A percentile compares a stretch with the other conserved stretches of the same genome.
phyloP scores from a whole-genome alignment of 768 basidiomycete species.

The Phylloporus scabripes region DNA sequence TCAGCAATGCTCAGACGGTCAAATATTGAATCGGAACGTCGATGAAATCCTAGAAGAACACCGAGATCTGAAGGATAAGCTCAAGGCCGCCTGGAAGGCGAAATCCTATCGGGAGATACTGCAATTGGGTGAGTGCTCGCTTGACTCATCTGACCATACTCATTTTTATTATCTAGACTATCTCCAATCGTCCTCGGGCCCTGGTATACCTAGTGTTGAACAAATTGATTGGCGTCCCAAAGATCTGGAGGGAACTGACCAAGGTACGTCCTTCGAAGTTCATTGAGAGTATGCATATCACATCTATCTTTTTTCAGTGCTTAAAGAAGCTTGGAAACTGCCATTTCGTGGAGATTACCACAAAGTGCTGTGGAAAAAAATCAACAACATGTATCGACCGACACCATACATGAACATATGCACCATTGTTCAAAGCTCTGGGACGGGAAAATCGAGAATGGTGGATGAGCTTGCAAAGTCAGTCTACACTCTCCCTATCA shows the following conservation, averaged over 20 bases:
- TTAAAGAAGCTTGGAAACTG: neutral
- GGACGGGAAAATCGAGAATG: slow-evolving; percentile 6
- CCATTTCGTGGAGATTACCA: neutral
- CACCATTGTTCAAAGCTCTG: slow-evolving; percentile 2
- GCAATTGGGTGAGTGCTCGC: neutral
- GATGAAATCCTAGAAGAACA: no score
- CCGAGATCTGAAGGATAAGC: neutral
- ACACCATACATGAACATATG: neutral
- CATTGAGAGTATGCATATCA: neutral
- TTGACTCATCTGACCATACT: neutral
- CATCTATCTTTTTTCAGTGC: neutral
- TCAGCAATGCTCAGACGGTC: no score
- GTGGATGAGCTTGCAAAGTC: slow-evolving; percentile 4
- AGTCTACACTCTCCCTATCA: slow-evolving; percentile 5
- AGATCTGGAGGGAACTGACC: neutral
- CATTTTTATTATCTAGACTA: neutral
- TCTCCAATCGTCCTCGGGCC: neutral
- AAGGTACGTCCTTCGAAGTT: neutral
- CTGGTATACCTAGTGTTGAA: no score
- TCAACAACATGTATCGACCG: neutral
- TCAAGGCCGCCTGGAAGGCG: neutral
- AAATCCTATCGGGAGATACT: neutral
- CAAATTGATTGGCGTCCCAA: no score
- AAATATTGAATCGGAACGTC: no score
- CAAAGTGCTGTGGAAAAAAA: neutral